Percentiles rank a stretch among this genome's conserved stretches.
These are phyloP conservation scores for Sordariomycetes sp. DNA, from an alignment of 2,329 filamentous ascomycete species.

Conservation along the genomic window DNA sequence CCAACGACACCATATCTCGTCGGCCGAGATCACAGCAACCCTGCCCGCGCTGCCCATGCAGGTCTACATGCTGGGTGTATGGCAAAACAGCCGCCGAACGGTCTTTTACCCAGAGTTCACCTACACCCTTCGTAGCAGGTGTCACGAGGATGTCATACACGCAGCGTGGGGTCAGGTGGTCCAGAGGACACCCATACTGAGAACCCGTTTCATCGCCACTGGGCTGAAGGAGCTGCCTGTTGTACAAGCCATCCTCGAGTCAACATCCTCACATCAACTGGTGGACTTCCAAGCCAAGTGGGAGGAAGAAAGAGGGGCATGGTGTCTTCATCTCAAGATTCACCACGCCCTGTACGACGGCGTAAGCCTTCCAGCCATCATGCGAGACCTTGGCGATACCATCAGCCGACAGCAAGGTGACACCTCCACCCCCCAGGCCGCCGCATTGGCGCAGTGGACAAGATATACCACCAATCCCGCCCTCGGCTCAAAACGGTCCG, in stretches of 20 bases:
- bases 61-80: conserved; percentile 68
- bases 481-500: conserved; percentile 3
- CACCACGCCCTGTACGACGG: conserved; percentile 89
- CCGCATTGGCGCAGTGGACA: conserved; percentile 15
- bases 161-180: conserved; percentile 55
- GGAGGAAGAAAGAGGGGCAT: conserved; percentile 9
- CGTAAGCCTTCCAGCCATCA: conserved; percentile 60
- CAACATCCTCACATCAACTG: conserved; percentile 5
- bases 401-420: background rate
- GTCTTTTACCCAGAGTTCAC: conserved; percentile 69
- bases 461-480: conserved; percentile 9
- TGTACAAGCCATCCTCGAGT: conserved; percentile 49
- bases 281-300: conserved; percentile 11
- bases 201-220: conserved; percentile 56
- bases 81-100: conserved; percentile 56
- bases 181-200: conserved; percentile 50
- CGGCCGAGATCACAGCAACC: conserved; percentile 40
- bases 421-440: too few relatives aligned
- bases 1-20: conserved; percentile 25
- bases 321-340: conserved; percentile 46
- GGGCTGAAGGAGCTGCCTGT: conserved; percentile 37
- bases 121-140: conserved; percentile 28
- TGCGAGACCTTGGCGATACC: conserved; percentile 29
- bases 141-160: conserved; percentile 36
- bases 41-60: conserved; percentile 72